A percentile compares a stretch with the other conserved stretches of the same genome.
Evolutionary conservation across 495 filamentous ascomycete genomes (phyloP).

Genomic region (Aspergillus bertholletiae): DNA sequence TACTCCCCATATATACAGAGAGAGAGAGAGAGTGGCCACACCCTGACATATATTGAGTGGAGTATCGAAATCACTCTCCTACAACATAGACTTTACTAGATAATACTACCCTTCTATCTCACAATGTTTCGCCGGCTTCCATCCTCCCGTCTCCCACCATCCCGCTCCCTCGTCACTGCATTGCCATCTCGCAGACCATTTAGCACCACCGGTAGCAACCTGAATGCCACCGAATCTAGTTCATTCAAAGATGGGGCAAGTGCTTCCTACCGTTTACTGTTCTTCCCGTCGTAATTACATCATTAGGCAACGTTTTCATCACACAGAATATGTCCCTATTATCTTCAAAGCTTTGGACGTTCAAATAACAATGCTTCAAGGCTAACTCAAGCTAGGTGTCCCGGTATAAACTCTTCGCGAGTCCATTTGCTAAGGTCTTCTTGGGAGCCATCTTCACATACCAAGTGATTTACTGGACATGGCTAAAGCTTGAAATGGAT

Average conservation of each 20-base stretch:
- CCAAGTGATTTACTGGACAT: slow-evolving; percentile 78
- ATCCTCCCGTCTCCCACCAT: background rate
- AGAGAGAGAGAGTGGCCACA: too few relatives aligned
- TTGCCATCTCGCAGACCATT: slow-evolving; percentile 9
- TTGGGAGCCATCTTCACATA: slow-evolving; percentile 85
- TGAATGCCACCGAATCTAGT: slow-evolving; percentile 12
- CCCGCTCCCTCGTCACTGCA: background rate
- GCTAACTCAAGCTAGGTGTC: slow-evolving; percentile 43
- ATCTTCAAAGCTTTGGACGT: too few relatives aligned
- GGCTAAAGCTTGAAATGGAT: slow-evolving; percentile 81
- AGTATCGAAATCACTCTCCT: too few relatives aligned
- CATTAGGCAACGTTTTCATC: too few relatives aligned
- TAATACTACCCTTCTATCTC: background rate
- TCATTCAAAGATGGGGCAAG: slow-evolving; percentile 21
- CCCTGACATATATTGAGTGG: too few relatives aligned
- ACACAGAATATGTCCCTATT: too few relatives aligned
- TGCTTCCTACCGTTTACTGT: background rate
- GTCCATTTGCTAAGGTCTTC: slow-evolving; percentile 81
- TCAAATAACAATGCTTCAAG: too few relatives aligned
- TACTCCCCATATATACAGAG: too few relatives aligned
- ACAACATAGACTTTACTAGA: background rate
- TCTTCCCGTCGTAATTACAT: too few relatives aligned
- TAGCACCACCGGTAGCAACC: slow-evolving; percentile 9
- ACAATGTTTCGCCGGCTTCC: background rate
- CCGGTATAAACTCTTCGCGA: slow-evolving; percentile 76